Percentiles rank a stretch among this genome's conserved stretches.
phyloP scores from a whole-genome alignment of 768 basidiomycete species.

The Tephrocybe sp. region DNA sequence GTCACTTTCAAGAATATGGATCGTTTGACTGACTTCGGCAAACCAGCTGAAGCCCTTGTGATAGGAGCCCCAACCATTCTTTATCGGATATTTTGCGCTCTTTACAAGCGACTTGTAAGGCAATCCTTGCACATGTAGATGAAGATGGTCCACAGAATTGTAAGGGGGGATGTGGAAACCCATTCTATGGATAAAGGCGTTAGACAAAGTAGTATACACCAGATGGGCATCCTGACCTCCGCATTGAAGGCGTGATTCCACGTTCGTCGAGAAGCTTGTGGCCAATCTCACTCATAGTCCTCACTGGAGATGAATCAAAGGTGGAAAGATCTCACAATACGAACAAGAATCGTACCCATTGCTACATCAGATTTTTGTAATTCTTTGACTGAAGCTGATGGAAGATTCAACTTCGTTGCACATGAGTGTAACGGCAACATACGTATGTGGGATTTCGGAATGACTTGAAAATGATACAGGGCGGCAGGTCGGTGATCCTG shows the following conservation, averaged over 20 bases:
- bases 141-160: slow-evolving; percentile 68
- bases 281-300: slow-evolving; percentile 41
- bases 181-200: slow-evolving; percentile 42
- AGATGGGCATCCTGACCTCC: slow-evolving; percentile 37
- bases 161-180: slow-evolving; percentile 85
- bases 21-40: slow-evolving; percentile 56
- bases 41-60: slow-evolving; percentile 77
- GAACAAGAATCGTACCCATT: slow-evolving; percentile 38
- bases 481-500: slow-evolving; percentile 48
- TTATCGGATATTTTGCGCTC: slow-evolving; percentile 48
- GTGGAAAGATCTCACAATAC: background rate
- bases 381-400: slow-evolving; percentile 52
- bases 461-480: slow-evolving; percentile 46
- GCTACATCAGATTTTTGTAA: slow-evolving; percentile 42
- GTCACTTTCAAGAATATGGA: slow-evolving; percentile 56
- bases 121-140: slow-evolving; percentile 69
- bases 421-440: slow-evolving; percentile 11
- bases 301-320: slow-evolving; percentile 22
- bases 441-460: slow-evolving; percentile 55
- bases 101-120: slow-evolving; percentile 50
- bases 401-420: background rate
- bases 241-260: slow-evolving; percentile 36
- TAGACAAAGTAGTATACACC: no score
- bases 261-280: slow-evolving; percentile 47
- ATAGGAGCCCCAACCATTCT: slow-evolving; percentile 33